A percentile compares a stretch with the other conserved stretches of the same genome.
These are phyloP conservation scores for Trichocladium uniseriatum DNA, from an alignment of 495 filamentous ascomycete species.

Conservation along the genomic window DNA sequence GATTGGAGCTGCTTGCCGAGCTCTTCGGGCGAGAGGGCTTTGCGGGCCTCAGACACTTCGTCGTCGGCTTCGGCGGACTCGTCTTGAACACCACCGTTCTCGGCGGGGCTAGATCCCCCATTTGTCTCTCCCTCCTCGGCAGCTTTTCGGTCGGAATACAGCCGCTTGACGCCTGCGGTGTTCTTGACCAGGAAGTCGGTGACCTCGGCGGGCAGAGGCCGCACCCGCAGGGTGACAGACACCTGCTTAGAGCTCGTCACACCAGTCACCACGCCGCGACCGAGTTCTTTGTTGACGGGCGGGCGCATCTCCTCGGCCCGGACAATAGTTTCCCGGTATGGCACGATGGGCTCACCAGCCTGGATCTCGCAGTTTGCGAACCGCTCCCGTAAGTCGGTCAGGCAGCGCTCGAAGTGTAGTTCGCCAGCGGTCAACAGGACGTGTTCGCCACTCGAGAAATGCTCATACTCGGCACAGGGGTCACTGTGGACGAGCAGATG, in stretches of 20 bases:
- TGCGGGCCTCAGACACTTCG: constrained; percentile 39
- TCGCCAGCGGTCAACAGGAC: constrained; percentile 92
- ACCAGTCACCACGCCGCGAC: constrained; percentile 69
- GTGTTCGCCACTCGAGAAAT: constrained; percentile 88
- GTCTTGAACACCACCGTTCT: constrained; percentile 33
- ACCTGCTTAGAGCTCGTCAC: constrained; percentile 79
- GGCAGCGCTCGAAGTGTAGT: constrained; percentile 84
- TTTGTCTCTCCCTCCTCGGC: constrained; percentile 23
- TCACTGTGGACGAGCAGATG: constrained; percentile 88
- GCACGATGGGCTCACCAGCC: constrained; percentile 85
- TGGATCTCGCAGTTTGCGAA: constrained; percentile 96
- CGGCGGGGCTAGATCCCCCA: constrained; percentile 14
- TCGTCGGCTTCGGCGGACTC: constrained; percentile 37
- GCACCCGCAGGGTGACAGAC: constrained; percentile 64
- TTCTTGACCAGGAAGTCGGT: constrained; percentile 83
- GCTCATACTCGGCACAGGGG: constrained; percentile 91
- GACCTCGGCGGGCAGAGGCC: constrained; percentile 67
- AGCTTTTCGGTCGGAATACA: constrained; percentile 59
- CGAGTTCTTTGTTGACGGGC: constrained; percentile 74
- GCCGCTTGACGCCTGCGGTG: constrained; percentile 60
- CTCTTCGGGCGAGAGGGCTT: constrained; percentile 57
- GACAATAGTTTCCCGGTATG: constrained; percentile 88
- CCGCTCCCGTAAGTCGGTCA: constrained; percentile 87
- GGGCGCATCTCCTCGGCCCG: constrained; percentile 82
- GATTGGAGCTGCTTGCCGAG: constrained; percentile 63